Evolutionary conservation across 306 rosid species (phyloP), one percentile per base, ranked within the genome.

Genomic region (Lithocarpus polystachyus): DNA sequence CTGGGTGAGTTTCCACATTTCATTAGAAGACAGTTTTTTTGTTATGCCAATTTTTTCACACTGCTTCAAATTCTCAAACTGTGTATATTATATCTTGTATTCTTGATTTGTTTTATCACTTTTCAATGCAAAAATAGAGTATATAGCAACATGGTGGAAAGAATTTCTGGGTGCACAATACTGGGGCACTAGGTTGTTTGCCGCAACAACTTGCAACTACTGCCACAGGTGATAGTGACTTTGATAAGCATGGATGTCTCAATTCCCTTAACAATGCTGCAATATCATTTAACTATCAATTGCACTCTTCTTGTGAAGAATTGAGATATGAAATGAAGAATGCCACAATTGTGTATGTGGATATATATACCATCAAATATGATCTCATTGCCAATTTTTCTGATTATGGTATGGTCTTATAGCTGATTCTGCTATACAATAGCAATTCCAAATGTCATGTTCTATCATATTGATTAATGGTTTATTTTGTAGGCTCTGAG

Each of bases 141-240:
- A 51, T 79, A 79, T 73, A 73, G 19, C 57, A 73, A 73, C 73
- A 64, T 71, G 83, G 68, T 18, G 83, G 74, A 37, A 73, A 52
- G 37, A 80, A 73, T 22, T 76, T 84, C 68, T 84, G 84, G 84
- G 22, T 80, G 26, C 82, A 80, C 73, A 84, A 80, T 20, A 83
- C 87, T 4, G 87, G 75, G 64, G 75, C 75, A 29, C 76, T 79
- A 8, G 81, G 83, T 7, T 79, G 84, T 79, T 55, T 79, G 56
- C 87, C 84, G 5, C 75, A 83, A 22, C 67, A 61, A 54, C 75
- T 71, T 3, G 80, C 81, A 12, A 13, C 67, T 26, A 72, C 56
- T n/a, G 51, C 28, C 73, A 55, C 71, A 51, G 43, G 65, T 61
- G 67, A 71, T 26, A 72, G 52, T 60, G 56, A 79, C 35, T 2